phyloP scores from a whole-genome alignment of 805 yeast genomes.

The Candida yuanshanica region DNA sequence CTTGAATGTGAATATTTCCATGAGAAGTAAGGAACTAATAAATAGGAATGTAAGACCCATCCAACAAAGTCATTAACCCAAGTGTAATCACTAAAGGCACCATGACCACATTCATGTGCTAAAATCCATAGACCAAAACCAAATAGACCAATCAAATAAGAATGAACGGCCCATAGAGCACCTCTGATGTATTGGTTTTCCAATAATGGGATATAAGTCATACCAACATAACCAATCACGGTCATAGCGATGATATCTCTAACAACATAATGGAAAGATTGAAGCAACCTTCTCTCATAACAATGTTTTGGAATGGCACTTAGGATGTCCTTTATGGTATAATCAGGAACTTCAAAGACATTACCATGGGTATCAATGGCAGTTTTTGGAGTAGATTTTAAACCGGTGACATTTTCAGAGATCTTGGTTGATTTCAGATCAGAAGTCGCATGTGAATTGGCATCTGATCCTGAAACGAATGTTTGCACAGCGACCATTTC shows the following conservation, averaged over 20 bases:
- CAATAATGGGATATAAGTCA: constrained; percentile 37
- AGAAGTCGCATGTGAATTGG: neutral
- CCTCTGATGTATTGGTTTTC: constrained; percentile 30
- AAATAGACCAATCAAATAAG: constrained; percentile 39
- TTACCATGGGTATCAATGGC: constrained; percentile 50
- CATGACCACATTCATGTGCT: constrained; percentile 64
- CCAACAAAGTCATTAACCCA: constrained; percentile 51
- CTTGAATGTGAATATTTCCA: constrained; percentile 58
- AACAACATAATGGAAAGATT: constrained; percentile 45
- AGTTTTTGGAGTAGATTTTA: constrained; percentile 18
- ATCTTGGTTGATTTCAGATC: constrained; percentile 15
- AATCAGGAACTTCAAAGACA: constrained; percentile 56
- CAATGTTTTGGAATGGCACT: constrained; percentile 57
- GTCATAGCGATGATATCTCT: constrained; percentile 46
- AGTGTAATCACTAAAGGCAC: constrained; percentile 51
- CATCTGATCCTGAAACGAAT: constrained; percentile 9
- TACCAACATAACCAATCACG: constrained; percentile 37
- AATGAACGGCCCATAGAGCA: constrained; percentile 36
- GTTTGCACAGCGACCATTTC: constrained; percentile 7
- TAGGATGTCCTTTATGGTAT: constrained; percentile 50
- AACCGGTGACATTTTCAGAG: constrained; percentile 17
- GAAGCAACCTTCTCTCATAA: constrained; percentile 45
- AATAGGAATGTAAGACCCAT: constrained; percentile 54
- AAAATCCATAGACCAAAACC: constrained; percentile 58
- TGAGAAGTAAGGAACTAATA: constrained; percentile 54